These are phyloP conservation scores for Coemansia asiatica DNA, from an alignment of 192 early-diverging fungal genomes.

Conservation along the genomic window DNA sequence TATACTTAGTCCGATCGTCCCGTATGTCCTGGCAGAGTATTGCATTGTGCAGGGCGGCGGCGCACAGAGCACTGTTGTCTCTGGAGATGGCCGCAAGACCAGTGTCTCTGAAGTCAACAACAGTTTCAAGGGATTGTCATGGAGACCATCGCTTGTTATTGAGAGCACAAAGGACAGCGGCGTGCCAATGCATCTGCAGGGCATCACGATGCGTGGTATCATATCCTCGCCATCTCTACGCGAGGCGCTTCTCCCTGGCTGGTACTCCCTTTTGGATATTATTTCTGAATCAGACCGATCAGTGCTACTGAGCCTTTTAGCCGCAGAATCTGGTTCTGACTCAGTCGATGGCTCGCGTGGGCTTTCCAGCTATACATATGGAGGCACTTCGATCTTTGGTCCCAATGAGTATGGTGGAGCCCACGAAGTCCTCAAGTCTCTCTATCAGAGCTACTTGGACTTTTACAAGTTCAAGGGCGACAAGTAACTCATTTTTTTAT, in stretches of 20 bases:
- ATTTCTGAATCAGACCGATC: conserved; percentile 21
- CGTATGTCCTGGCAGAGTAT: conserved; percentile 47
- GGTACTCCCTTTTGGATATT: conserved; percentile 48
- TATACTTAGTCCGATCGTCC: conserved; percentile 27
- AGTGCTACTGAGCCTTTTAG: conserved; percentile 30
- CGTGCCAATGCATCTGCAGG: neutral
- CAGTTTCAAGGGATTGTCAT: conserved; percentile 33
- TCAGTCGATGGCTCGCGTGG: conserved; percentile 3
- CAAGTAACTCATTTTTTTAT: conserved; percentile 6
- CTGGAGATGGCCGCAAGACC: neutral
- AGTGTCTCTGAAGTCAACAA: neutral
- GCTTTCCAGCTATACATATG: conserved; percentile 5
- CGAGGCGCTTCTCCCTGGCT: conserved; percentile 45
- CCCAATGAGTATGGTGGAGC: conserved; percentile 41
- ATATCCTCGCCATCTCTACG: conserved; percentile 32
- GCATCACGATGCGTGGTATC: conserved; percentile 6
- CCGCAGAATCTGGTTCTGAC: conserved; percentile 9
- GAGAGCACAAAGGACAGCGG: neutral
- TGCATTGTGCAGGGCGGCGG: conserved; percentile 50
- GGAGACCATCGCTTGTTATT: conserved; percentile 30
- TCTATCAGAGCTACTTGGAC: conserved; percentile 45
- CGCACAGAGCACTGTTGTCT: neutral
- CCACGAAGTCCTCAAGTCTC: conserved; percentile 43
- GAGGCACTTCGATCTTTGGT: conserved; percentile 37
- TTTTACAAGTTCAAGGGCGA: conserved; percentile 51